A percentile compares a stretch with the other conserved stretches of the same genome.
Conservation (phyloP, 495 filamentous ascomycete species). For the Penicillium coffeae region DNA sequence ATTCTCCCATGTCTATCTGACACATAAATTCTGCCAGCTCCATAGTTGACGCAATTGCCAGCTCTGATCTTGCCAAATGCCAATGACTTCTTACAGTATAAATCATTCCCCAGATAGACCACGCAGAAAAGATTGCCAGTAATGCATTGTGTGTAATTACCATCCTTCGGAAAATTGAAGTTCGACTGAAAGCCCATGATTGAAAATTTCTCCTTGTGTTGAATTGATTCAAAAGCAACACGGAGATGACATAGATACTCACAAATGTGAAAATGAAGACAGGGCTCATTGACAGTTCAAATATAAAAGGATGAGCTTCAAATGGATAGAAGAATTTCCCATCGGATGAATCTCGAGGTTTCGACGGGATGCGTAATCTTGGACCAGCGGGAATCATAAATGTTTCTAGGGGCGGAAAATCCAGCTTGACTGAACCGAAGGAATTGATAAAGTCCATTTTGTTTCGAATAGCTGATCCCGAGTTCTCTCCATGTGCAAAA, state of each 20-base stretch:
- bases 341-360: not conserved
- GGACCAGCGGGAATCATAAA: slow-evolving; percentile 2
- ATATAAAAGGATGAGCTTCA: slow-evolving; percentile 2
- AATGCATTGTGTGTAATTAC: slow-evolving; percentile 10
- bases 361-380: not conserved
- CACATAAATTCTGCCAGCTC: slow-evolving; percentile 12
- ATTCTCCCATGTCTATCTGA: slow-evolving; percentile 5
- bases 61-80: not conserved
- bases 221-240: slow-evolving; percentile 11
- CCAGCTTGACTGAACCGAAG: not conserved
- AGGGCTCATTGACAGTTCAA: not conserved
- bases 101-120: slow-evolving; percentile 6
- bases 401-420: not conserved
- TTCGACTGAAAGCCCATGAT: slow-evolving; percentile 16
- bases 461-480: not conserved
- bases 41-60: not conserved
- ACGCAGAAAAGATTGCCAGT: slow-evolving; percentile 12
- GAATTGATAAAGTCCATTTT: not conserved
- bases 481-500: too few species aligned
- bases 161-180: slow-evolving; percentile 2
- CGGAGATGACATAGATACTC: slow-evolving; percentile 5
- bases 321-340: not conserved
- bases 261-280: slow-evolving; percentile 11
- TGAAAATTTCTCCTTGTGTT: slow-evolving; percentile 9
- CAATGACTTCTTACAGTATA: not conserved